These are phyloP conservation scores for Chrysosporium keratinophilum DNA, from an alignment of 2,329 filamentous ascomycete genomes.

Conservation along the genomic window DNA sequence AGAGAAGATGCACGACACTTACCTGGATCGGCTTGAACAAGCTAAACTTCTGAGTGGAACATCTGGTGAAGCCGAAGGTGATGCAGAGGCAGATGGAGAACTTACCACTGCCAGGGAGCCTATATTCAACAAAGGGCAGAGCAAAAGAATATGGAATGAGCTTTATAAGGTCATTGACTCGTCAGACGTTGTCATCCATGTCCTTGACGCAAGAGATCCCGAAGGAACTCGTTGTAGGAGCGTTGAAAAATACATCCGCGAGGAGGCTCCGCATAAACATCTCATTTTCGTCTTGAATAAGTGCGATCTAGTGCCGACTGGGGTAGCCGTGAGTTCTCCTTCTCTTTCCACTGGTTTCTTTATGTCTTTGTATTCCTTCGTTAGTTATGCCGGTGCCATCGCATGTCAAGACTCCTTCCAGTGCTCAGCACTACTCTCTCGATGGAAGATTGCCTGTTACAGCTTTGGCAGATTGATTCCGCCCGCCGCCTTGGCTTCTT, in stretches of 20 bases:
- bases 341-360: constrained; percentile 7
- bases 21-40: constrained; percentile 70
- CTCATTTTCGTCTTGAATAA: constrained; percentile 84
- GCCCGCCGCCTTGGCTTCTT: constrained; percentile 56
- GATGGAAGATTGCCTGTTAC: constrained; percentile 93
- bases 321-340: constrained; percentile 73
- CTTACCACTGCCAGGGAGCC: constrained; percentile 63
- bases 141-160: constrained; percentile 95
- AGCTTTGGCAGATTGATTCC: constrained; percentile 90
- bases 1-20: constrained; percentile 68
- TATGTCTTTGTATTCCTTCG: constrained; percentile 21
- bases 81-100: constrained; percentile 36
- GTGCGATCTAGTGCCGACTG: constrained; percentile 83
- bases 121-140: constrained; percentile 90
- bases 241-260: constrained; percentile 84
- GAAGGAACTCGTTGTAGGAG: constrained; percentile 80
- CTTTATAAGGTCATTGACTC: constrained; percentile 92
- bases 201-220: constrained; percentile 80
- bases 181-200: constrained; percentile 91
- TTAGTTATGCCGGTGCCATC: constrained; percentile 31
- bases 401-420: constrained; percentile 77
- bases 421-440: constrained; percentile 20
- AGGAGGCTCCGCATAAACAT: constrained; percentile 94
- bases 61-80: constrained; percentile 44
- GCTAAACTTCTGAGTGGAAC: constrained; percentile 64